Base-by-base conservation (phyloP, 306 rosid species). In the Morella rubra region DNA sequence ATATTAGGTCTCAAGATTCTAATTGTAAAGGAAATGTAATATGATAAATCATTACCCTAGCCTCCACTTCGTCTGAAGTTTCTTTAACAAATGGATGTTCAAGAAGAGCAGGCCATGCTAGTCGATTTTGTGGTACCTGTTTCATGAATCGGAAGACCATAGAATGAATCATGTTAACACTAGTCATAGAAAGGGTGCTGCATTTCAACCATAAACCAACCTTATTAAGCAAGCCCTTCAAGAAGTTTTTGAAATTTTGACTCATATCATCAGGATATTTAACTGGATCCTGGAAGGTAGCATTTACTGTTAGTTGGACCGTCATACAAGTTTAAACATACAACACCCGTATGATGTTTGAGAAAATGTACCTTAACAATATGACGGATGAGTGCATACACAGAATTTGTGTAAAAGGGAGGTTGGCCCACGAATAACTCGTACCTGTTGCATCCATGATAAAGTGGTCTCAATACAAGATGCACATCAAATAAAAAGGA, bases 361-460 rank as follows among this genome's bases (percentile, higher is more conserved):
- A 74, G 51, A 46, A 76, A 76, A 81, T 72, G 75, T 88, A 95
- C 99, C 99, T 90, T 95, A 14, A 95, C 96, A 82, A 95, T 95
- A 84, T 95, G 99, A 49, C 97, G 85, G 67, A 95, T 88, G 81
- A 95, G 95, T 58, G 97, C 96, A 80, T 95, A 92, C 16, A 95
- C 99, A 73, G 99, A 95, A 81, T 95, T 92, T 65, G 97, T 95
- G 82, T 92, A 95, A 84, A 95, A 95, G 40, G 99, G 99, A 81
- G 99, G 99, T 84, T 92, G 99, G 73, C 99, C 99, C 79, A 92
- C 99, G 88, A 81, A 95, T 77, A 95, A 90, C 83, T 95, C 99
- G n/a, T 95, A 95, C 87, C 98, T 95, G 89, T 83, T 78, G 50
- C 54, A 62, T 37, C 42, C 82, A 83, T 53, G 49, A 79, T 67